Evolutionary conservation across 2,329 filamentous ascomycete species (phyloP), one percentile per base, ranked within the genome.

Genomic region (Fusarium buharicum): DNA sequence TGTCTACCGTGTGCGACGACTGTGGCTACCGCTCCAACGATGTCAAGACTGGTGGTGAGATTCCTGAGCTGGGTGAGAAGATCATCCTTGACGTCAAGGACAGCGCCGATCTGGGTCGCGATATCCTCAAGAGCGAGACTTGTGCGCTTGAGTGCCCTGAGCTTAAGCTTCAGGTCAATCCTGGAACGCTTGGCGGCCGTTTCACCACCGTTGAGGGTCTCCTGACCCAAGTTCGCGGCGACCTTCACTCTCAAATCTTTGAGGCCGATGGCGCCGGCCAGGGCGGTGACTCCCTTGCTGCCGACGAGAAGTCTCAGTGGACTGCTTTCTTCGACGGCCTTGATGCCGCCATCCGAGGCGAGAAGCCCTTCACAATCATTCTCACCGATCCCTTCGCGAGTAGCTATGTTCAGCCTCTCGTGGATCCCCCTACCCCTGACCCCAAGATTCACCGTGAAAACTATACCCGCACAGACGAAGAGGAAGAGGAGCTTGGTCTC

Each of bases 161-260:
- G 74, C 87, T 98, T 16, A 86, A 89, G 67, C 87, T 99, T 11
- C 86, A 88, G 49, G 92, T 98, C 63, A 93, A 96, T 76, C 93
- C 94, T 0, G 95, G 95, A 53, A 99, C 95, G 0, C 86, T 99
- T 16, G 95, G 95, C 59, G 95, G 95, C 16, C 89, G 95, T 55
- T 99, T 99, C 81, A 99, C 95, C 17, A 99, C 95, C 1, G 89
- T 99, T 17, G 95, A 99, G 77, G 95, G 95, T 59, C 86, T 98
- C 17, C 82, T 98, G 50, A 95, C 92, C 0, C 92, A 99, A 74
- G 91, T 99, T 57, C 90, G 93, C 61, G 89, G 95, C 73, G 94
- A 99, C 75, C 84, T 99, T 20, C 90, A 89, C 73, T 86, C 84
- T 44, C 92, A 96, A 73, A 96, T 98, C 62, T 99, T 96, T 76